phyloP scores from a whole-genome alignment of 2,329 filamentous ascomycete species.

The Microdochium trichocladiopsis region DNA sequence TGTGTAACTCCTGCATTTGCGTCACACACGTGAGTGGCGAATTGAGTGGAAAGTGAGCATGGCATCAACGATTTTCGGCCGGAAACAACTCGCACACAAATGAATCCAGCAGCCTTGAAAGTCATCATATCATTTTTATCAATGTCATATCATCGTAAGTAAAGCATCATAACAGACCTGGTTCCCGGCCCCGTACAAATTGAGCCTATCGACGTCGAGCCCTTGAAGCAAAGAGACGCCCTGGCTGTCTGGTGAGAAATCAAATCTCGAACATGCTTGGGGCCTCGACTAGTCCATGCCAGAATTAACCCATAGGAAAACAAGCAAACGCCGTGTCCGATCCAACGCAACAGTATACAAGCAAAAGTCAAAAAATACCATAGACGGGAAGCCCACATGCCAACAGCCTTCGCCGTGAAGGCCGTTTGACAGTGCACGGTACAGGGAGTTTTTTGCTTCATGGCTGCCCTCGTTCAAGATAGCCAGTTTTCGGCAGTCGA shows the following conservation, averaged over 20 bases:
- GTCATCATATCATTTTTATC: background rate
- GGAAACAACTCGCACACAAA: too few species aligned
- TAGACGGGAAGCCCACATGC: too few species aligned
- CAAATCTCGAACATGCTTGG: background rate
- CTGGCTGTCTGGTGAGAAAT: background rate
- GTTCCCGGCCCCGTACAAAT: background rate
- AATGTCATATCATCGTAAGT: background rate
- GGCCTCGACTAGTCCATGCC: background rate
- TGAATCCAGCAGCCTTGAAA: background rate
- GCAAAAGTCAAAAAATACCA: too few species aligned
- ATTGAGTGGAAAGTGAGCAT: too few species aligned
- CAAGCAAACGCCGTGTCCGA: background rate
- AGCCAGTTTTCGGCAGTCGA: conserved; percentile 17
- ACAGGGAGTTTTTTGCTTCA: background rate
- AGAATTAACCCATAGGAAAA: background rate
- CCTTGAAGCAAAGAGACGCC: background rate
- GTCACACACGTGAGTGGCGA: too few species aligned
- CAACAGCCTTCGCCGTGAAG: too few species aligned
- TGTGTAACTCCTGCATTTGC: too few species aligned
- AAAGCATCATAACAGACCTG: background rate
- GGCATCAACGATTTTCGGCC: too few species aligned
- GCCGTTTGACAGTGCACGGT: background rate
- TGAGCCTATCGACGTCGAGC: background rate
- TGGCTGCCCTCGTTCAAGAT: conserved; percentile 1
- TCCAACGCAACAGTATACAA: background rate